Percentiles rank a stretch among this genome's conserved stretches.
Conservation (phyloP, 768 basidiomycete species). For the Serpula lacrymans region DNA sequence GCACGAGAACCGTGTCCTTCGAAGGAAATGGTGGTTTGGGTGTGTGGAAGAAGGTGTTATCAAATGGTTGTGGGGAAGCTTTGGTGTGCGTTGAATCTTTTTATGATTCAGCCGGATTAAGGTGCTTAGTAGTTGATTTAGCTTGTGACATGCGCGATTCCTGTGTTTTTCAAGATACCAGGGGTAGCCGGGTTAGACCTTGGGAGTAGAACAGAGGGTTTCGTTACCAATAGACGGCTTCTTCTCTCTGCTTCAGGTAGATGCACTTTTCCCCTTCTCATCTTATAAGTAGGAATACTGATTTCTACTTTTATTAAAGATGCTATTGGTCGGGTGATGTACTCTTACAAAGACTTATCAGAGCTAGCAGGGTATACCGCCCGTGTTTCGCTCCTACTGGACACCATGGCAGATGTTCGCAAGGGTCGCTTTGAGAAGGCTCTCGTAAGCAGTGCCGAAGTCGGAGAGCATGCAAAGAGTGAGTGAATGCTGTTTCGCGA, state of each 20-base stretch:
- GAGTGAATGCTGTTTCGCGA: conserved; percentile 28
- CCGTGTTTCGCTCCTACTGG: conserved; percentile 82
- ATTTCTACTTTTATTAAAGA: conserved; percentile 40
- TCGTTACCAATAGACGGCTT: conserved; percentile 93
- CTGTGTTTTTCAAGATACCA: conserved; percentile 86
- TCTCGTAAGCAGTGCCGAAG: conserved; percentile 69
- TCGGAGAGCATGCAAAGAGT: conserved; percentile 77
- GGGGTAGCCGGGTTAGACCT: conserved; percentile 67
- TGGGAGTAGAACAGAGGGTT: conserved; percentile 89
- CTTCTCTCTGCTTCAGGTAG: conserved; percentile 81
- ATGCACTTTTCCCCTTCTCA: conserved; percentile 9
- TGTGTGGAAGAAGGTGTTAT: conserved; percentile 94
- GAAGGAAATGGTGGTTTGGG: conserved; percentile 84
- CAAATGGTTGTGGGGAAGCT: conserved; percentile 96
- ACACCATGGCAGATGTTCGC: conserved; percentile 86
- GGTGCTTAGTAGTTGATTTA: conserved; percentile 25
- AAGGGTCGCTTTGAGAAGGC: conserved; percentile 86
- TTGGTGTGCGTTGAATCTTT: conserved; percentile 61
- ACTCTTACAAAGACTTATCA: conserved; percentile 94
- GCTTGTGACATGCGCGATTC: conserved; percentile 88
- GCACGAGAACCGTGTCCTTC: conserved; percentile 80
- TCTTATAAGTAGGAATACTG: background rate
- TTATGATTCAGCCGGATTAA: background rate
- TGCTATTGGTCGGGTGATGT: conserved; percentile 95
- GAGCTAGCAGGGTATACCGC: conserved; percentile 96